phyloP scores from a whole-genome alignment of 1,284 basidiomycete species.

The Cerrena zonata region DNA sequence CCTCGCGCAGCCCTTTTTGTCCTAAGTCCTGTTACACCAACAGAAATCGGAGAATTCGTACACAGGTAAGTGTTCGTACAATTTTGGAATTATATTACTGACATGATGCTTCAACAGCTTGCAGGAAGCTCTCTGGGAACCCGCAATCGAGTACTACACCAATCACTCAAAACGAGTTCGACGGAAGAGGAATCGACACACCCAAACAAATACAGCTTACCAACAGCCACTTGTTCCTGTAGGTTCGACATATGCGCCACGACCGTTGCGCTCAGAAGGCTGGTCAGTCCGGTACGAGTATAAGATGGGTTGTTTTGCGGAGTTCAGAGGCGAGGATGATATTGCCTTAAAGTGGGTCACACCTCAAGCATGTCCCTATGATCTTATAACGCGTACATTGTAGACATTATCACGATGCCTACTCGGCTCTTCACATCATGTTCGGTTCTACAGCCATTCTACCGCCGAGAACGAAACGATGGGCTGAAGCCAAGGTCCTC shows the following conservation, averaged over 20 bases:
- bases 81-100: neutral
- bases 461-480: slow-evolving; percentile 89
- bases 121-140: slow-evolving; percentile 81
- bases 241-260: slow-evolving; percentile 34
- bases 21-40: slow-evolving; percentile 79
- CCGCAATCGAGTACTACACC: slow-evolving; percentile 88
- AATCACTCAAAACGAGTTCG: slow-evolving; percentile 87
- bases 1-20: slow-evolving; percentile 91
- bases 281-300: slow-evolving; percentile 97
- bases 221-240: slow-evolving; percentile 37
- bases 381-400: slow-evolving; percentile 7
- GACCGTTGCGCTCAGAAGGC: slow-evolving; percentile 75
- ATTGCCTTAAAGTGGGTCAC: slow-evolving; percentile 71
- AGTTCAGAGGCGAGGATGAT: slow-evolving; percentile 86
- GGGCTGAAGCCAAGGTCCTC: slow-evolving; percentile 96
- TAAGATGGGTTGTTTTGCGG: slow-evolving; percentile 94
- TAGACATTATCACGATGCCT: slow-evolving; percentile 90
- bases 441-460: slow-evolving; percentile 81
- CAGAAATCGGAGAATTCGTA: slow-evolving; percentile 82
- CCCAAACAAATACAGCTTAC: slow-evolving; percentile 46
- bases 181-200: slow-evolving; percentile 78
- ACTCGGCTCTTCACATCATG: slow-evolving; percentile 76
- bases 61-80: slow-evolving; percentile 45
- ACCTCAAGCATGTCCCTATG: neutral
- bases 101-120: slow-evolving; percentile 42